Conservation (phyloP, 2,329 filamentous ascomycete species). For the Mariannaea elegans region DNA sequence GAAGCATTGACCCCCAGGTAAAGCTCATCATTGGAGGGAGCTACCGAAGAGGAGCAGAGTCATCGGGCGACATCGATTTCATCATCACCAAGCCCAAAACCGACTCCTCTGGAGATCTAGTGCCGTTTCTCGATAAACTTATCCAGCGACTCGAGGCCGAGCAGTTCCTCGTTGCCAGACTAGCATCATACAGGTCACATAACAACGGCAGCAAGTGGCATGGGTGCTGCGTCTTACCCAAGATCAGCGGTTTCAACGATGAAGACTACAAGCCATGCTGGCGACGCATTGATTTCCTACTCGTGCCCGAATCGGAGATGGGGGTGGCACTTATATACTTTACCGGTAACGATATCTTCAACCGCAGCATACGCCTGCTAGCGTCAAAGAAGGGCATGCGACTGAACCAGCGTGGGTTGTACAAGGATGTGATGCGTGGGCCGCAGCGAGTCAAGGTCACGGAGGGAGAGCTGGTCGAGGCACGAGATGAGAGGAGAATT, state of each 20-base stretch:
- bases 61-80: conserved; percentile 85
- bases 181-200: conserved; percentile 65
- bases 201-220: conserved; percentile 82
- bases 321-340: conserved; percentile 94
- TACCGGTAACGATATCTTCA: conserved; percentile 95
- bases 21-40: conserved; percentile 83
- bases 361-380: conserved; percentile 82
- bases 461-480: conserved; percentile 77
- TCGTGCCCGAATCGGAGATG: conserved; percentile 81
- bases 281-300: conserved; percentile 85
- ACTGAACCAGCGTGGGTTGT: conserved; percentile 85
- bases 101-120: conserved; percentile 61
- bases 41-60: conserved; percentile 79
- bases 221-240: conserved; percentile 79
- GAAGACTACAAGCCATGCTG: conserved; percentile 61
- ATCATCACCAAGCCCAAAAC: conserved; percentile 78
- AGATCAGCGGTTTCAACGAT: conserved; percentile 44
- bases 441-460: conserved; percentile 66
- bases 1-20: conserved; percentile 67
- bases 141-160: conserved; percentile 66
- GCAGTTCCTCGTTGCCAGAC: conserved; percentile 74
- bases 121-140: conserved; percentile 69
- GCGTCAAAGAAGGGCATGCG: conserved; percentile 84
- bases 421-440: conserved; percentile 72
- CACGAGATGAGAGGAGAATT: conserved; percentile 78